phyloP scores from a whole-genome alignment of 257 asterid genomes.

The Agastache rugosa region DNA sequence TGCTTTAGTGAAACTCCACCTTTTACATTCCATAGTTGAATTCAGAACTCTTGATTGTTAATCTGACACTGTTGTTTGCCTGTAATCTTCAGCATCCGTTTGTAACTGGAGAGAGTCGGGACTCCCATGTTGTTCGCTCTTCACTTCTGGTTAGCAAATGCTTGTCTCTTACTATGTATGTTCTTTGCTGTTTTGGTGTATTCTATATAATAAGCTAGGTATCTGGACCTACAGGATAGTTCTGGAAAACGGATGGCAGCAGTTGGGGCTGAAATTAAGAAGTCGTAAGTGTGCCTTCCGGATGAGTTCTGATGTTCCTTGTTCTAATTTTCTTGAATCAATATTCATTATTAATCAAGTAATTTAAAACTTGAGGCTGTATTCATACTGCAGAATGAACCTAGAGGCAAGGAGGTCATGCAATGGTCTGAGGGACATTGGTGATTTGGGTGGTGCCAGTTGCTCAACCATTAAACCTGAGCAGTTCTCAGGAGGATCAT shows the following conservation, averaged over 20 bases:
- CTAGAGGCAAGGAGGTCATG: conserved; percentile 60
- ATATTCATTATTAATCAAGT: conserved; percentile 11
- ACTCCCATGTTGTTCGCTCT: conserved; percentile 59
- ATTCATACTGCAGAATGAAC: conserved; percentile 62
- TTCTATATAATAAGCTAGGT: conserved; percentile 31
- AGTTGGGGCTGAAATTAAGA: conserved; percentile 57
- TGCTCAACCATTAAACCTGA: conserved; percentile 61
- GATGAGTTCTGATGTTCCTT: conserved; percentile 15
- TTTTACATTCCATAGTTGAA: conserved; percentile 7
- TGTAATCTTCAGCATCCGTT: conserved; percentile 83
- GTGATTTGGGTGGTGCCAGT: conserved; percentile 51
- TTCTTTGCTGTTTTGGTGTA: conserved; percentile 20
- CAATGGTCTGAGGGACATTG: conserved; percentile 70
- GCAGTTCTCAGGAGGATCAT: conserved; percentile 56
- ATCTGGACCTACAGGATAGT: conserved; percentile 57
- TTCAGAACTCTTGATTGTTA: conserved; percentile 3
- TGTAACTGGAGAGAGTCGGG: conserved; percentile 80
- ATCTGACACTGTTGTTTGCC: conserved; percentile 35
- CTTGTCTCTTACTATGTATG: conserved; percentile 31
- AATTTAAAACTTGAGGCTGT: conserved; percentile 26
- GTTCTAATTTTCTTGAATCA: conserved; percentile 20
- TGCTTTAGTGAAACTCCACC: conserved; percentile 9
- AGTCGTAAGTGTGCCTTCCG: conserved; percentile 61
- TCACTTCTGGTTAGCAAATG: conserved; percentile 62
- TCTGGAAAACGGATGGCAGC: conserved; percentile 55